Evolutionary conservation across 2,329 filamentous ascomycete species (phyloP).

Genomic region (Phaeosphaeria sp.): DNA sequence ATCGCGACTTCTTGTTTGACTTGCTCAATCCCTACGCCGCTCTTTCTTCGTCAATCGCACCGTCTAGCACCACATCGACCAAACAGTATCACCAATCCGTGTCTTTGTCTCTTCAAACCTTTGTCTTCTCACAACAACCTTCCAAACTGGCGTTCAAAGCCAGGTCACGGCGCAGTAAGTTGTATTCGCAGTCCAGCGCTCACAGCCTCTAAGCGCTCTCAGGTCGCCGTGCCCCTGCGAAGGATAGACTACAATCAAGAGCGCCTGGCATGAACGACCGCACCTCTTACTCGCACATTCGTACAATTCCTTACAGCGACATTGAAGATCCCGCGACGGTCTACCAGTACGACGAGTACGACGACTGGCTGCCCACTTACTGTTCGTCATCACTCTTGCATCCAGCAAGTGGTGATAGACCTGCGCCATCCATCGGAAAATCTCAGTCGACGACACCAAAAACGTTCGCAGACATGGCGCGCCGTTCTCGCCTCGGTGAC

Average conservation of each 20-base stretch:
- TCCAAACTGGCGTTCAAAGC: slow-evolving; percentile 28
- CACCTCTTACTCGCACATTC: slow-evolving; percentile 41
- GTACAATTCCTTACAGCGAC: slow-evolving; percentile 20
- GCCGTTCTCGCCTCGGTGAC: slow-evolving; percentile 21
- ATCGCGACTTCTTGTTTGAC: no score
- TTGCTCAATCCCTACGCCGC: no score
- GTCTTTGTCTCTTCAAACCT: not conserved
- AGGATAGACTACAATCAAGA: no score
- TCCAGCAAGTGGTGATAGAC: slow-evolving; percentile 2
- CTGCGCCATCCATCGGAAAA: not conserved
- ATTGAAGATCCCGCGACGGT: slow-evolving; percentile 1
- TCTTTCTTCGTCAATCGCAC: no score
- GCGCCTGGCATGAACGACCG: slow-evolving; percentile 16
- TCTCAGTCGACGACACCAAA: slow-evolving; percentile 4
- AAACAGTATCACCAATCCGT: not conserved
- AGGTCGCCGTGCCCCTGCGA: slow-evolving; percentile 30
- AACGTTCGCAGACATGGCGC: slow-evolving; percentile 42
- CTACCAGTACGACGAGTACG: slow-evolving; percentile 3
- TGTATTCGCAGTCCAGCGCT: not conserved
- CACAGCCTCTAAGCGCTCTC: not conserved
- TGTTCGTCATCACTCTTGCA: slow-evolving; percentile 20
- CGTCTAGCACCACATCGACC: no score
- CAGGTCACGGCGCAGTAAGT: slow-evolving; percentile 30
- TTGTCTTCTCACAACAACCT: not conserved
- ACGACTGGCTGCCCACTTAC: slow-evolving; percentile 17